Evolutionary conservation across 1,139 yeast genomes (phyloP), one percentile per base, ranked within the genome.

Genomic region (Nadsonia starkeyi-henricii): DNA sequence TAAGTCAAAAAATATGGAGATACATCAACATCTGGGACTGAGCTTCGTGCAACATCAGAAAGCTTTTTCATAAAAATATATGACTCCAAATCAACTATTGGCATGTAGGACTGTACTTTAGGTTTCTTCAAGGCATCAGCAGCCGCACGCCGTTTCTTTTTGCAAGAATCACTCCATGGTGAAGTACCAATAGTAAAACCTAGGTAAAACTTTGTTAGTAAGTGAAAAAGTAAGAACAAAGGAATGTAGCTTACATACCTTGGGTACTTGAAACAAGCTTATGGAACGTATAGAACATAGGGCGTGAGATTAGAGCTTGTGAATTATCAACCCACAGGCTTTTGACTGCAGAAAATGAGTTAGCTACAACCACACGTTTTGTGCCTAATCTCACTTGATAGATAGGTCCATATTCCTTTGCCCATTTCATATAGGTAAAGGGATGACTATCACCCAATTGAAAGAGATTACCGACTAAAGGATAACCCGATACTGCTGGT

Each of bases 181-280:
- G 91, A 81, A 0, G 93, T 80, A 0, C 94, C 94, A 28, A 84
- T 72, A 0, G 94, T 84, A 53, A 74, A 78, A 2, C 49, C 39
- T 33, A 15, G 12, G 12, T 13, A 33, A 9, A 26, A 26, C 30
- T 7, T 12, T 7, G 30, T n/a, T n/a, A n/a, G n/a, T n/a, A n/a
- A n/a, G n/a, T n/a, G n/a, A 23, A 9, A 23, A 23, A 23, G 28
- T 23, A 23, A 9, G 9, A 9, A 5, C 9, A 23, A 23, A 5
- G 28, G 9, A 23, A 23, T 23, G 9, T 23, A 9, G 5, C 9
- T 23, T 9, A 23, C 28, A 23, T 3, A 55, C 66, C 68, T 50
- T 78, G 81, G 0, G 80, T 72, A 3, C 73, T 64, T 0, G 88
- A 79, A 1, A 83, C 75, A 8, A 83, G 68, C 30, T 71, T 67